These are phyloP conservation scores for Diatrype stigma DNA, from an alignment of 2,329 filamentous ascomycete genomes.

Conservation along the genomic window DNA sequence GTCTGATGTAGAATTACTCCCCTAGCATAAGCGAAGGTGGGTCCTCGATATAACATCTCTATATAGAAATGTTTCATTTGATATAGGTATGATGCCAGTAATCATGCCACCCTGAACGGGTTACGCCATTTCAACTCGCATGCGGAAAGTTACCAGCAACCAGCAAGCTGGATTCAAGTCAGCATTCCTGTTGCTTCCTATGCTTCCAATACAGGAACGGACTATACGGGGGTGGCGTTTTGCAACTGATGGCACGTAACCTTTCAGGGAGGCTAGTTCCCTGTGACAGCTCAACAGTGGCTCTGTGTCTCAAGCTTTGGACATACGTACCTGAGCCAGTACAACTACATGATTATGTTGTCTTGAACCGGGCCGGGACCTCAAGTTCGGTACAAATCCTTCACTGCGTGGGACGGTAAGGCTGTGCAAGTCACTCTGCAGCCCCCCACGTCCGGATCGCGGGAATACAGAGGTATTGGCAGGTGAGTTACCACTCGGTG, in stretches of 20 bases:
- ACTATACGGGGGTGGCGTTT: too few relatives aligned
- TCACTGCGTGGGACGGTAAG: not conserved
- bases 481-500: not conserved
- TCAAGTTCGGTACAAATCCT: not conserved
- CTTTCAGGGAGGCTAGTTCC: not conserved
- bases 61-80: not conserved
- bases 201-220: too few relatives aligned
- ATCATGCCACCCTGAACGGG: not conserved
- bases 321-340: not conserved
- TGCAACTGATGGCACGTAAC: too few relatives aligned
- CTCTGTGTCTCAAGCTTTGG: not conserved
- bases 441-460: not conserved
- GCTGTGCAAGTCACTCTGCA: not conserved
- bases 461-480: not conserved
- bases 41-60: not conserved
- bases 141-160: not conserved
- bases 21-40: not conserved
- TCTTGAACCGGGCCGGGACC: not conserved
- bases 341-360: not conserved
- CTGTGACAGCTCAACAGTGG: not conserved
- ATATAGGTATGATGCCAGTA: not conserved
- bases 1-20: not conserved
- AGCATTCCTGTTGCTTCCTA: not conserved
- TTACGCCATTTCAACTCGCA: not conserved
- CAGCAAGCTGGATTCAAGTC: not conserved